Evolutionary conservation across 2,329 filamentous ascomycete species (phyloP).

Genomic region (Cercospora canescens): DNA sequence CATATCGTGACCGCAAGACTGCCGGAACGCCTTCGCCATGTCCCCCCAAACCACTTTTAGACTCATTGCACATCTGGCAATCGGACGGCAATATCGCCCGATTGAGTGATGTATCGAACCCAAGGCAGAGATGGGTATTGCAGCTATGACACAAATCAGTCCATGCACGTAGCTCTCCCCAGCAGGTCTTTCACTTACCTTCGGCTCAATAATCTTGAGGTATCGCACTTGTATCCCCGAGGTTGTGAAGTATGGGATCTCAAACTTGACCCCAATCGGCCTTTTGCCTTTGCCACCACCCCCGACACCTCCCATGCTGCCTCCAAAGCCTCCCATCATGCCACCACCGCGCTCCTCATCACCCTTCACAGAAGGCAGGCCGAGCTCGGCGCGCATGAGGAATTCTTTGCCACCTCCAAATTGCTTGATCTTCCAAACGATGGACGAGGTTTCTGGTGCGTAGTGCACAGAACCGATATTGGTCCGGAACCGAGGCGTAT

Average conservation of each 20-base stretch:
- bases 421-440: slow-evolving; percentile 99
- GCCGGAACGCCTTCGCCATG: slow-evolving; percentile 10
- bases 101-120: slow-evolving; percentile 98
- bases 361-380: slow-evolving; percentile 87
- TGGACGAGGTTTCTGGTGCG: slow-evolving; percentile 93
- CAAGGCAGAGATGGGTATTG: slow-evolving; percentile 98
- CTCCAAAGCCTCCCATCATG: slow-evolving; percentile 96
- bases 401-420: slow-evolving; percentile 99
- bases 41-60: slow-evolving; percentile 11
- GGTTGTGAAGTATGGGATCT: slow-evolving; percentile 99
- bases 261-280: slow-evolving; percentile 98
- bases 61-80: slow-evolving; percentile 70
- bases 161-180: slow-evolving; percentile 16
- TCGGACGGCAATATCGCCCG: slow-evolving; percentile 91
- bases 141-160: slow-evolving; percentile 57
- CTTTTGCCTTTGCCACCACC: slow-evolving; percentile 88
- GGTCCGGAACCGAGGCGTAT: slow-evolving; percentile 92
- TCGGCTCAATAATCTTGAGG: slow-evolving; percentile 98
- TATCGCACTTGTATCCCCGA: slow-evolving; percentile 98
- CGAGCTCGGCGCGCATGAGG: slow-evolving; percentile 94
- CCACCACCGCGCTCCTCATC: slow-evolving; percentile 89
- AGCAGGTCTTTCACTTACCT: slow-evolving; percentile 59
- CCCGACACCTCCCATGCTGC: slow-evolving; percentile 91
- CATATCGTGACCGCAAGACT: neutral
- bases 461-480: slow-evolving; percentile 98